Conservation (phyloP, 2,329 filamentous ascomycete genomes). For the Curvularia spicifera region DNA sequence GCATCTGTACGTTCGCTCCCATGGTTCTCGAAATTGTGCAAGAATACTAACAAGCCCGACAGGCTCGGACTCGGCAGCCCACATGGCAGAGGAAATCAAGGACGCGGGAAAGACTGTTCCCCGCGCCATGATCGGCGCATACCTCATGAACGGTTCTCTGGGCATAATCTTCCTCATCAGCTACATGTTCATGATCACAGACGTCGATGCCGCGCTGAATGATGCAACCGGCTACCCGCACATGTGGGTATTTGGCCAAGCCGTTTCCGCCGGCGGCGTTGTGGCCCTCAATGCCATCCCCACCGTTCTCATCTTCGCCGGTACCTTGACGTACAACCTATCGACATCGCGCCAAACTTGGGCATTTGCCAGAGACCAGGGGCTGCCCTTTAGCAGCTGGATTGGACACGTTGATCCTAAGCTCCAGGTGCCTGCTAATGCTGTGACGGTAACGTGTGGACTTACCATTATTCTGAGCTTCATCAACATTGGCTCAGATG, state of each 20-base stretch:
- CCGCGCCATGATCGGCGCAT: slow-evolving; percentile 51
- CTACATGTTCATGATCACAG: slow-evolving; percentile 45
- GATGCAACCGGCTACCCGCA: slow-evolving; percentile 43
- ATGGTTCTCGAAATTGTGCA: no score
- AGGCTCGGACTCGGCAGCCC: slow-evolving; percentile 51
- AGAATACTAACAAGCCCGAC: slow-evolving; percentile 15
- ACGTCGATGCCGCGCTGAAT: slow-evolving; percentile 37
- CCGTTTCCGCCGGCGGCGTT: slow-evolving; percentile 36
- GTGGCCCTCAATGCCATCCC: slow-evolving; percentile 41
- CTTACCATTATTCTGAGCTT: slow-evolving; percentile 40
- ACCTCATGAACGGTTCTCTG: slow-evolving; percentile 48
- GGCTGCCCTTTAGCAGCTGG: slow-evolving; percentile 43
- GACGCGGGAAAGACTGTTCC: slow-evolving; percentile 52
- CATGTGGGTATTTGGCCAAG: slow-evolving; percentile 45
- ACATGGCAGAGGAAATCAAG: slow-evolving; percentile 55
- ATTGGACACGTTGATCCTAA: slow-evolving; percentile 35
- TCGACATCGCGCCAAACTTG: slow-evolving; percentile 46
- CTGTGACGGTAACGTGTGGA: slow-evolving; percentile 40
- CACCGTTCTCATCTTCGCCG: slow-evolving; percentile 40
- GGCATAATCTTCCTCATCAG: slow-evolving; percentile 46
- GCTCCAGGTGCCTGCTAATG: slow-evolving; percentile 40
- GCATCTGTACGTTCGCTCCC: slow-evolving; percentile 37
- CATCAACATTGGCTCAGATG: slow-evolving; percentile 47
- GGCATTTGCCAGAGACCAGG: slow-evolving; percentile 47
- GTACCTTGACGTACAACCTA: slow-evolving; percentile 41